Evolutionary conservation across 2,329 filamentous ascomycete genomes (phyloP), one percentile per base, ranked within the genome.

Genomic region (Clarireedia hainanense): DNA sequence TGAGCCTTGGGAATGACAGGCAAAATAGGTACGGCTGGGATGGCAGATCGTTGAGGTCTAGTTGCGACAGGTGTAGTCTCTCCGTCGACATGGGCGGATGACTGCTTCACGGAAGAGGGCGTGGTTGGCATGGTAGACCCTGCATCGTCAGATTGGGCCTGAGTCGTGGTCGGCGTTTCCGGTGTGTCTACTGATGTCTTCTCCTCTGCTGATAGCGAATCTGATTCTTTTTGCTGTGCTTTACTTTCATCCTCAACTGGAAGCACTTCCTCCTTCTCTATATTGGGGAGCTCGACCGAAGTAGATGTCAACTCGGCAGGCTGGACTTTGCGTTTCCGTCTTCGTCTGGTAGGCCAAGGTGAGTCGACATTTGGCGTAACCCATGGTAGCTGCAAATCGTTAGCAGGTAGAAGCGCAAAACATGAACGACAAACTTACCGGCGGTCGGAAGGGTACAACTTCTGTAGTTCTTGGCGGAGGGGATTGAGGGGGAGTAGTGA

Each of bases 321-420:
- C 51, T 68, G 69, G 59, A 72, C 76, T 67, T 75, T 76, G 61
- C 72, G 74, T 37, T 72, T 70, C 63, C 70, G 75, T 12, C 70
- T 42, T 37, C 68, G 61, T 61, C 70, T 72, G 3, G 64, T 63
- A 12, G 81, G 81, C 63, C 82, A 85, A 9, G 73, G 70, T 27
- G 70, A 63, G 34, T 79, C 76, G 3, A 79, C 77, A 34, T 69
- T 69, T 0, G 80, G 83, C 26, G 37, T 50, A 15, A 75, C 64
- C 81, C 81, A 85, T 9, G 82, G 82, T 9, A 85, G 70, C 79
- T 84, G 57, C 10, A 27, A 27, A 9, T 23, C 43, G 45, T 74
- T 60, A 74, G 67, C 36, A 63, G 47, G 24, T 24, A 6, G 45
- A 23, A 37, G 27, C 48, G 14, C 45, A 52, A n/a, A 50, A 42